Base-by-base conservation (phyloP, 225 moss, liverwort and hornwort species). In the Marchantia paleacea region DNA sequence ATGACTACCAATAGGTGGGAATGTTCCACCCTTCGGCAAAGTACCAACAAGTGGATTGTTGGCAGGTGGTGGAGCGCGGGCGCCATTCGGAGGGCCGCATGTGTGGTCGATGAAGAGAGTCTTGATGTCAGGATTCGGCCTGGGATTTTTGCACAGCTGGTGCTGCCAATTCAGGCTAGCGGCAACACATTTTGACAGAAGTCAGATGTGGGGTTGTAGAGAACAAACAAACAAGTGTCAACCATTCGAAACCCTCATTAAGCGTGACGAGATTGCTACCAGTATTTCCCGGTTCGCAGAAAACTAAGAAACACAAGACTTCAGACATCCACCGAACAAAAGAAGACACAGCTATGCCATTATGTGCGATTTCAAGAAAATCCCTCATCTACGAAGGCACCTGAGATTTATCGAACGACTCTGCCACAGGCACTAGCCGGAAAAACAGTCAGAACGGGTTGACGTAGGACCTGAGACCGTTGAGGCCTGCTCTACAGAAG, bases 121-220 rank as follows among this genome's bases (percentile, higher is more conserved):
- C 90, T 97, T 97, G 77, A 97, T 97, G 52, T 97, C 95, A 61
- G 97, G 97, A 82, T 97, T 97, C 5, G 97, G 95, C 64, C 97
- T 88, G 25, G 97, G 97, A 50, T 93, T 97, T 68, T 97, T 97
- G 86, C 97, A 97, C 65, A 97, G 88, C 87, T 97, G 97, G 73
- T 97, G 97, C 87, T 97, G 97, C 97, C 97, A 97, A 84, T 97
- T 97, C 74, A 94, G 87, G 88, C 97, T 97, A 82, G 70, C 76
- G 79, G 52, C 39, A 31, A 82, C 0, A 76, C 75, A 61, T 58
- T 61, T 29, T 29, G 29, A 58, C 57, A 20, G 5, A 60, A 39
- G 29, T 74, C 26, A 74, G 57, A 65, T 74, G 25, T 29, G 10
- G 52, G 0, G 39, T 10, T 69, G 52, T 11, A 65, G 69, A 1